These are phyloP conservation scores for Yamadazyma spencermartinsiae DNA, from an alignment of 1,139 yeast species.

Conservation along the genomic window DNA sequence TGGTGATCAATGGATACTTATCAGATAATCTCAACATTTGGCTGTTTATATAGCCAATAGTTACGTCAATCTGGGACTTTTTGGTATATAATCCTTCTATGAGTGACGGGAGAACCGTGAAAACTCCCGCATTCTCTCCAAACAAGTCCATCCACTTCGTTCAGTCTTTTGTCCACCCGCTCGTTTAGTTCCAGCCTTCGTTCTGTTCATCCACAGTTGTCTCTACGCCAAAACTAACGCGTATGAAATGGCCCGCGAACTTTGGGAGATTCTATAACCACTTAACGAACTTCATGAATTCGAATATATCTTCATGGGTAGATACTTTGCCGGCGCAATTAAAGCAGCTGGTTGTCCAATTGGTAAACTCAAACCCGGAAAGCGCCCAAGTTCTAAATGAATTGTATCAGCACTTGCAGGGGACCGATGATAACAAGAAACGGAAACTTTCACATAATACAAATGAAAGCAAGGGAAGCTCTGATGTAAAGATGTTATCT, in stretches of 20 bases:
- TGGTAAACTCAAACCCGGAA: background rate
- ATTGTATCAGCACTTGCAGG: background rate
- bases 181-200: too few species aligned
- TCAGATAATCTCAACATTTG: background rate
- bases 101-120: background rate
- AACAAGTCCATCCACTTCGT: slow-evolving; percentile 2
- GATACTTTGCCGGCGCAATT: background rate
- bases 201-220: too few species aligned
- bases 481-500: slow-evolving; percentile 3
- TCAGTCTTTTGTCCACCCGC: too few species aligned
- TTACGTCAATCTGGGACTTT: background rate
- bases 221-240: too few species aligned
- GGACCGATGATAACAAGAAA: background rate
- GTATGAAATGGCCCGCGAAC: too few species aligned
- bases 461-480: background rate
- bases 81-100: background rate
- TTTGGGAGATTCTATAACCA: too few species aligned
- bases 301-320: slow-evolving; percentile 1
- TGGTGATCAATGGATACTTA: background rate
- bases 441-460: background rate
- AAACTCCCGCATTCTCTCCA: background rate
- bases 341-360: background rate
- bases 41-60: background rate
- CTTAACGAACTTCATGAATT: too few species aligned
- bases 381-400: background rate